phyloP scores from a whole-genome alignment of 768 basidiomycete species.

The Boletus barrowsii region DNA sequence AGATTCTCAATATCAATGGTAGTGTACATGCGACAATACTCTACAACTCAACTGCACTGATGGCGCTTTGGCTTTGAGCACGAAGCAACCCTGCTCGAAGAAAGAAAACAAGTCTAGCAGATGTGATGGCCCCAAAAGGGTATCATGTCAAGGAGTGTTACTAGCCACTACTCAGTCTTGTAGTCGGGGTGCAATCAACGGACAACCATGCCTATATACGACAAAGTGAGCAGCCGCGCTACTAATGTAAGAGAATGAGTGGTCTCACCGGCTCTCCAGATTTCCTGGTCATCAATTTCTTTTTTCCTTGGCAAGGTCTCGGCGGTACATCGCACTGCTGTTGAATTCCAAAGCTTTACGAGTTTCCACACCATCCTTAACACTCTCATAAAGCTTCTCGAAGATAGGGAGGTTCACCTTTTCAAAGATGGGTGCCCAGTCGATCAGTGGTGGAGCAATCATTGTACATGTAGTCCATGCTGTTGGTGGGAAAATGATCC shows the following conservation, averaged over 20 bases:
- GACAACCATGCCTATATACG: slow-evolving; percentile 71
- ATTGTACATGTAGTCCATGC: slow-evolving; percentile 99
- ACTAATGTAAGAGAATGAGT: not conserved
- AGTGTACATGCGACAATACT: slow-evolving; percentile 18
- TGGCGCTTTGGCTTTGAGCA: slow-evolving; percentile 23
- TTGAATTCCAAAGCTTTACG: slow-evolving; percentile 97
- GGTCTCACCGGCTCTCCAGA: slow-evolving; percentile 86
- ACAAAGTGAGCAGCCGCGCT: slow-evolving; percentile 4
- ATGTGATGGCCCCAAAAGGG: slow-evolving; percentile 3
- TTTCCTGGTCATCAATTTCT: slow-evolving; percentile 97
- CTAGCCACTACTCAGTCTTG: slow-evolving; percentile 51
- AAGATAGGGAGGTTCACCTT: slow-evolving; percentile 93
- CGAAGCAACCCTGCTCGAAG: slow-evolving; percentile 9
- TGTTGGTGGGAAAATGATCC: slow-evolving; percentile 29
- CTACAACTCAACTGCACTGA: slow-evolving; percentile 20
- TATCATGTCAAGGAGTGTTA: slow-evolving; percentile 3
- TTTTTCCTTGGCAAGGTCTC: slow-evolving; percentile 89
- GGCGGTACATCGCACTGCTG: slow-evolving; percentile 84
- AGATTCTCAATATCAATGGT: not conserved
- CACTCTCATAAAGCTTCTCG: slow-evolving; percentile 92
- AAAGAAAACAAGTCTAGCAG: not conserved
- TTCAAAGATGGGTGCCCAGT: slow-evolving; percentile 98
- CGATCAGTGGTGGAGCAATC: slow-evolving; percentile 99
- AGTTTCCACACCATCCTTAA: slow-evolving; percentile 94
- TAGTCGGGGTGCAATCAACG: slow-evolving; percentile 84